A percentile compares a stretch with the other conserved stretches of the same genome.
These are phyloP conservation scores for Acer campestre DNA, from an alignment of 345 rosid species.

Conservation along the genomic window DNA sequence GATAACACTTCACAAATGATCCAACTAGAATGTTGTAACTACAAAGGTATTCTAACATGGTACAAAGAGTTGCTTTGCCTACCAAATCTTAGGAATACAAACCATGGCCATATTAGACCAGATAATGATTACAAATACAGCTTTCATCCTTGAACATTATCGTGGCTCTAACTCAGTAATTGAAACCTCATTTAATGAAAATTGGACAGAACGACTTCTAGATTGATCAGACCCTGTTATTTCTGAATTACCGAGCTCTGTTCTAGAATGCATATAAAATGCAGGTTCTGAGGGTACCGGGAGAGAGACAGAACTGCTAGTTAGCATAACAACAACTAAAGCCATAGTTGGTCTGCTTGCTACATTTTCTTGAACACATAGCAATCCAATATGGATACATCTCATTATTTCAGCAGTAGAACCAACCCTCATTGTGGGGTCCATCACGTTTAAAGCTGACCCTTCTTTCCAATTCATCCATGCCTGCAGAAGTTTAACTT, in stretches of 20 bases:
- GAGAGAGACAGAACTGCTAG: conserved; percentile 37
- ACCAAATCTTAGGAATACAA: too few species aligned
- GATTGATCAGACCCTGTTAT: too few species aligned
- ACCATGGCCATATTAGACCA: too few species aligned
- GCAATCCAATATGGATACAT: conserved; percentile 56
- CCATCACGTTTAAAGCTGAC: conserved; percentile 28
- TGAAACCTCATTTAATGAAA: conserved; percentile 28
- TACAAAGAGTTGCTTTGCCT: too few species aligned
- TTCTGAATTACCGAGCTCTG: too few species aligned
- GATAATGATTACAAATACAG: too few species aligned
- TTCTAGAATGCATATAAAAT: conserved; percentile 9
- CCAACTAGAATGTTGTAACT: too few species aligned
- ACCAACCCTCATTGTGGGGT: conserved; percentile 35
- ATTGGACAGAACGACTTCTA: background rate
- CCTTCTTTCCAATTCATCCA: conserved; percentile 65
- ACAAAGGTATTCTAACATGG: too few species aligned
- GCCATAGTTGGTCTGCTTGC: conserved; percentile 50
- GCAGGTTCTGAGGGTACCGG: conserved; percentile 47
- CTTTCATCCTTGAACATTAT: conserved; percentile 6
- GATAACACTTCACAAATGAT: too few species aligned
- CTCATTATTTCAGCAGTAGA: conserved; percentile 37
- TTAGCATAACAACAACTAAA: conserved; percentile 49
- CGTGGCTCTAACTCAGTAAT: conserved; percentile 24
- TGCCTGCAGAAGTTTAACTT: conserved; percentile 30
- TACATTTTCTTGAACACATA: conserved; percentile 57